Evolutionary conservation across 495 filamentous ascomycete species (phyloP).

Genomic region (Talaromyces thailandensis): DNA sequence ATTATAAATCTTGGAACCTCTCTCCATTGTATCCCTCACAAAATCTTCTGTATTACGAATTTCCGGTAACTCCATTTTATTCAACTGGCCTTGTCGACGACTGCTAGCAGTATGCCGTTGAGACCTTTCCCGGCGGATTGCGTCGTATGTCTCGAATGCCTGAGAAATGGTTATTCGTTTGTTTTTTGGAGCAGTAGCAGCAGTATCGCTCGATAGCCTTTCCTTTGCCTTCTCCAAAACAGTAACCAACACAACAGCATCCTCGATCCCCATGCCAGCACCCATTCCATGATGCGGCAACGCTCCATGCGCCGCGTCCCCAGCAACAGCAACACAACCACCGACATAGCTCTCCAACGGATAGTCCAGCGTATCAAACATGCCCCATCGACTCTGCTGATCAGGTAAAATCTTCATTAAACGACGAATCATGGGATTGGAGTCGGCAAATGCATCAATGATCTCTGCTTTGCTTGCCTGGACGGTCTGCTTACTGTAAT

Average conservation of each 20-base stretch:
- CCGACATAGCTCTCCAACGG: background rate
- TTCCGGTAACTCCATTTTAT: background rate
- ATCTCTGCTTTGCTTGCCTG: background rate
- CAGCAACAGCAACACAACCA: slow-evolving; percentile 17
- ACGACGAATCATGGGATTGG: slow-evolving; percentile 10
- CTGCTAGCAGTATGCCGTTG: slow-evolving; percentile 26
- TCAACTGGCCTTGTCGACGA: slow-evolving; percentile 7
- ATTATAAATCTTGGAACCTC: background rate
- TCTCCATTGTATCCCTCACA: background rate
- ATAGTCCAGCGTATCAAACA: background rate
- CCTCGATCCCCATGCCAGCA: slow-evolving; percentile 29
- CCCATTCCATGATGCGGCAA: slow-evolving; percentile 34
- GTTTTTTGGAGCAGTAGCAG: slow-evolving; percentile 1
- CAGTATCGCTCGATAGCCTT: slow-evolving; percentile 9
- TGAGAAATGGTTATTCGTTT: background rate
- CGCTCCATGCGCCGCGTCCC: slow-evolving; percentile 35
- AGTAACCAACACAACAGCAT: slow-evolving; percentile 29
- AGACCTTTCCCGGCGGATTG: slow-evolving; percentile 14
- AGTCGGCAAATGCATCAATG: background rate
- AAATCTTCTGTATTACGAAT: background rate
- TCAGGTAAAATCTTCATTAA: slow-evolving; percentile 18
- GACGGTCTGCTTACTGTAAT: background rate
- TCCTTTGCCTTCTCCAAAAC: slow-evolving; percentile 18
- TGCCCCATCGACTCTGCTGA: slow-evolving; percentile 9
- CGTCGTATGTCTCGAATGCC: slow-evolving; percentile 10